A percentile compares a stretch with the other conserved stretches of the same genome.
Evolutionary conservation across 352 stramenopile genomes (phyloP).

Genomic region (Pythium utonaiense): DNA sequence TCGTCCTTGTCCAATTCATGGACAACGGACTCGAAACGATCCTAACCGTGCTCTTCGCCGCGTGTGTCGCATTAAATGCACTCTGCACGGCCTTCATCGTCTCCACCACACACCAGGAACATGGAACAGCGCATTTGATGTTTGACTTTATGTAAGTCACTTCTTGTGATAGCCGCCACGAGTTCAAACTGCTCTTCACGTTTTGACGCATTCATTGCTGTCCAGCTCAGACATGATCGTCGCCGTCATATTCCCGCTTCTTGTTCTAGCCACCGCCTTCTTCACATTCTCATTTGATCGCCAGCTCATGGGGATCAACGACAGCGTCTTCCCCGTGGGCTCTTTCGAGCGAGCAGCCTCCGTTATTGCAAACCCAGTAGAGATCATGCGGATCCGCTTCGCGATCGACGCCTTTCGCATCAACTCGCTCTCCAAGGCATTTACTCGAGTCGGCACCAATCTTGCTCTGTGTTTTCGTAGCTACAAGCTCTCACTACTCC

Average conservation of each 20-base stretch:
- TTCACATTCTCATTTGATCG: background rate
- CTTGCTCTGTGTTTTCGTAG: background rate
- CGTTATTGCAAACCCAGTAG: background rate
- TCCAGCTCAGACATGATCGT: background rate
- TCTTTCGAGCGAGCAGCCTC: background rate
- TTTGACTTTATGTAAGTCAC: background rate
- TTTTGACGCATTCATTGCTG: too few relatives aligned
- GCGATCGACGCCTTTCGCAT: background rate
- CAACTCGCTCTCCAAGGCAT: background rate
- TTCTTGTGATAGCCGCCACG: too few relatives aligned
- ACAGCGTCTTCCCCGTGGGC: background rate
- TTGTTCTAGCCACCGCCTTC: background rate
- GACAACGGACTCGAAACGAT: too few relatives aligned
- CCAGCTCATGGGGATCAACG: background rate
- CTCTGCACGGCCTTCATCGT: too few relatives aligned
- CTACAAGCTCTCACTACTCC: background rate
- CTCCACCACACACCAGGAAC: too few relatives aligned
- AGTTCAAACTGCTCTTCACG: background rate
- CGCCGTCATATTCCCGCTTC: background rate
- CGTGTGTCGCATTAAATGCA: too few relatives aligned
- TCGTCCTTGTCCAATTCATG: too few relatives aligned
- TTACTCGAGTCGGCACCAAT: background rate
- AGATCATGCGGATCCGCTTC: background rate
- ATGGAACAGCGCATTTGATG: background rate
- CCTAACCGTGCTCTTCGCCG: too few relatives aligned